Evolutionary conservation across 352 stramenopile genomes (phyloP).

Genomic region (Pythium plurisporium): DNA sequence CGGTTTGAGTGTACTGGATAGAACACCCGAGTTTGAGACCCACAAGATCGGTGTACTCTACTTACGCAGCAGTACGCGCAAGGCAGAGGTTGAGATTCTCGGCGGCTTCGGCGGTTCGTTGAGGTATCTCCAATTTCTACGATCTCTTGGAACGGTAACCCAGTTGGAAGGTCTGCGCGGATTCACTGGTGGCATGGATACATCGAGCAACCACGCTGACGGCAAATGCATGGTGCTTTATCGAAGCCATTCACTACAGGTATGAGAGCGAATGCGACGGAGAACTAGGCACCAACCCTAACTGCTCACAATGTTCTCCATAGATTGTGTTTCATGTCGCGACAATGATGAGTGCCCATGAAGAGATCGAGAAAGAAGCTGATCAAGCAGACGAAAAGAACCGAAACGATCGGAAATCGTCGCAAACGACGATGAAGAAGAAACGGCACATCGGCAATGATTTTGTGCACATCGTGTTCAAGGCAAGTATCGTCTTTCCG

Average conservation of each 20-base stretch:
- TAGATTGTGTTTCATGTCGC: conserved; percentile 87
- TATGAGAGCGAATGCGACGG: conserved; percentile 17
- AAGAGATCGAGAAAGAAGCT: conserved; percentile 6
- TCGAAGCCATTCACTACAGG: conserved; percentile 61
- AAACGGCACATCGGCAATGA: conserved; percentile 89
- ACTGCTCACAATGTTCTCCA: not conserved
- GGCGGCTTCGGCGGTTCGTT: conserved; percentile 62
- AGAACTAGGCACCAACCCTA: no score
- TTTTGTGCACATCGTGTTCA: conserved; percentile 85
- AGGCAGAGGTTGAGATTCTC: conserved; percentile 64
- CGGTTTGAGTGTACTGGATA: conserved; percentile 72
- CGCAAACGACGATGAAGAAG: conserved; percentile 52
- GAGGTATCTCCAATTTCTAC: conserved; percentile 73
- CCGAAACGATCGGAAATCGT: not conserved
- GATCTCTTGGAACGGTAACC: conserved; percentile 59
- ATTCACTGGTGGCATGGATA: conserved; percentile 79
- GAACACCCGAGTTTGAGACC: conserved; percentile 76
- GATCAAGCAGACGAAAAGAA: not conserved
- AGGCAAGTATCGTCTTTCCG: conserved; percentile 18
- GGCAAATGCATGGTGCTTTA: conserved; percentile 75
- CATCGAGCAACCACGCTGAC: conserved; percentile 45
- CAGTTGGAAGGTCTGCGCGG: conserved; percentile 58
- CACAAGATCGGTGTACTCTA: conserved; percentile 87
- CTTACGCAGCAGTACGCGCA: conserved; percentile 50
- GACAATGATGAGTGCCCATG: conserved; percentile 67